Base-by-base conservation (phyloP, 805 yeast species). In the Saccharomycopsis selenospora region DNA sequence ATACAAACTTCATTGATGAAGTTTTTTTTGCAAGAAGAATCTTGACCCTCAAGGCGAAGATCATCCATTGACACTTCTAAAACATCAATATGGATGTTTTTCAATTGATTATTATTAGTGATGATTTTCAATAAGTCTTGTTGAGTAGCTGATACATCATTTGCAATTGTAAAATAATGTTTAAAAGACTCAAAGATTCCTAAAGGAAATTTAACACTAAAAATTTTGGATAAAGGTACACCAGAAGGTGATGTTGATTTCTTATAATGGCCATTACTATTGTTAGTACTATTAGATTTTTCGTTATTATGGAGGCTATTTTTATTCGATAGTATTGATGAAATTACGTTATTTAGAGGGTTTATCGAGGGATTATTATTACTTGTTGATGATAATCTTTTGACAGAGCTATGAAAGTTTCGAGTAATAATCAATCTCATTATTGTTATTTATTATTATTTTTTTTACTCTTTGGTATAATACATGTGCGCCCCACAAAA, bases 1-100 rank as follows among this genome's bases (percentile, higher is more conserved):
- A 90, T 75, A 52, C 68, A 73, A 51, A 89, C 79, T 65, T 91
- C 98, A 65, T 90, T 91, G 50, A 90, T 81, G 57, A 66, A 77
- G 61, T 58, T 74, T n/a, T 59, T 20, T 4, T 10, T 10, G 17
- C 17, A 17, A 10, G 38, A 56, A 70, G 44, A 69, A 63, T 3
- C 75, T 73, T n/a, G 70, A 58, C 1, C 75, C 73, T 3, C 66
- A 67, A 71, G 0, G 73, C 75, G 62, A 65, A 78, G 52, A 63
- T 63, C 72, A 61, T 71, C 58, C 60, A 68, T 55, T 4, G 52
- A 50, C 0, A 70, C 66, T 45, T 65, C 64, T 3, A 70, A 26
- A 0, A 69, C 66, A 23, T 66, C 59, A 47, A 20, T 67, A 47
- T 1, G 72, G 73, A 44, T 14, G 36, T 11, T 54, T 11, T 29